These are phyloP conservation scores for Hypsizygus marmoreus DNA, from an alignment of 768 basidiomycete genomes.

Conservation along the genomic window DNA sequence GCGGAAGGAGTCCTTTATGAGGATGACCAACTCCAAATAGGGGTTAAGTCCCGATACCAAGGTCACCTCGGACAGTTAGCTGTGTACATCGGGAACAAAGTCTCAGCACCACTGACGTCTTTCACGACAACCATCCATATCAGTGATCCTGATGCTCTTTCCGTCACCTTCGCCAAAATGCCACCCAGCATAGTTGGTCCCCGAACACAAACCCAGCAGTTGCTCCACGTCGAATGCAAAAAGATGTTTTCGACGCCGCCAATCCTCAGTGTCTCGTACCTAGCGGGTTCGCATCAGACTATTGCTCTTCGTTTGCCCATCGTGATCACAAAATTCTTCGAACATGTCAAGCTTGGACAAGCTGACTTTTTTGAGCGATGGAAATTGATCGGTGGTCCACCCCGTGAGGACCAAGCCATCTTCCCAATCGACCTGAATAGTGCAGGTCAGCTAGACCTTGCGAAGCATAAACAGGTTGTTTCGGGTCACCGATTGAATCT, in stretches of 20 bases:
- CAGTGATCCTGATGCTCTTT: conserved; percentile 73
- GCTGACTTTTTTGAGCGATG: conserved; percentile 96
- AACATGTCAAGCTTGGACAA: conserved; percentile 82
- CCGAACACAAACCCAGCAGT: conserved; percentile 88
- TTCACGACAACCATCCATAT: conserved; percentile 85
- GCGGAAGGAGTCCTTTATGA: conserved; percentile 93
- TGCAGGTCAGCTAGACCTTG: conserved; percentile 72
- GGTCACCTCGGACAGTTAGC: conserved; percentile 92
- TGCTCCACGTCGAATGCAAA: conserved; percentile 95
- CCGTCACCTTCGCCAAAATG: conserved; percentile 87
- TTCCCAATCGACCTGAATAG: conserved; percentile 77
- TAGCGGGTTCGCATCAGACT: conserved; percentile 90
- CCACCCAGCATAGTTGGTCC: conserved; percentile 80
- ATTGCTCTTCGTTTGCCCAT: conserved; percentile 85
- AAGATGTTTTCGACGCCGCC: conserved; percentile 78
- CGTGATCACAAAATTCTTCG: conserved; percentile 88
- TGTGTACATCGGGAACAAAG: conserved; percentile 95
- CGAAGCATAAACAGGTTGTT: conserved; percentile 74
- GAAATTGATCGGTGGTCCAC: conserved; percentile 95
- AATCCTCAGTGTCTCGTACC: conserved; percentile 83
- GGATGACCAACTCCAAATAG: conserved; percentile 93
- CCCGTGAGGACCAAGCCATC: conserved; percentile 86
- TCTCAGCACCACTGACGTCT: conserved; percentile 83
- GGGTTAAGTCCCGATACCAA: conserved; percentile 95
- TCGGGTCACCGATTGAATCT: conserved; percentile 76